Percentiles rank a stretch among this genome's conserved stretches.
Evolutionary conservation across 2,329 filamentous ascomycete species (phyloP).

Genomic region (Claviceps spartinae): DNA sequence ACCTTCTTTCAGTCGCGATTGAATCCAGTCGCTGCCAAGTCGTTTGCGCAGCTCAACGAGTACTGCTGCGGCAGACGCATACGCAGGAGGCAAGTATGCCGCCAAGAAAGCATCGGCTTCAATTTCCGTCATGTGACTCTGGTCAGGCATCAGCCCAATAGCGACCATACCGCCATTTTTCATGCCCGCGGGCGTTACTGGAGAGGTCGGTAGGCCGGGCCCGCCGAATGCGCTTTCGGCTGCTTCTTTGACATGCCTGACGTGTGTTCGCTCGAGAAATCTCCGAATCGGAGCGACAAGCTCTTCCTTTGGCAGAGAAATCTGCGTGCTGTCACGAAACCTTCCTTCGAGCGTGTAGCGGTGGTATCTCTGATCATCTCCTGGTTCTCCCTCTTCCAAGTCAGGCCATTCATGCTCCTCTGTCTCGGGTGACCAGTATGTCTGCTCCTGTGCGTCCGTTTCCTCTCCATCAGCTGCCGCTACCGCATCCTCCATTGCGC

Average conservation of each 20-base stretch:
- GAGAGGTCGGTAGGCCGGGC: constrained; percentile 58
- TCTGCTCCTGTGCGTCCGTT: constrained; percentile 15
- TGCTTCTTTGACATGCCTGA: constrained; percentile 59
- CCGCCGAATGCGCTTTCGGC: constrained; percentile 70
- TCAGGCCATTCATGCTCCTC: constrained; percentile 9
- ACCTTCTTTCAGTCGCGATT: constrained; percentile 45
- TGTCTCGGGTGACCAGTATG: constrained; percentile 19
- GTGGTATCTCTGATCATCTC: constrained; percentile 45
- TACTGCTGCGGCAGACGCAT: constrained; percentile 52
- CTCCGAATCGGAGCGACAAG: constrained; percentile 57
- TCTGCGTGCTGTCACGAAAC: constrained; percentile 56
- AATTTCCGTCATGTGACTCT: constrained; percentile 57
- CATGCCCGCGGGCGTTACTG: constrained; percentile 49
- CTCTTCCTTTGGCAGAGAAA: constrained; percentile 57
- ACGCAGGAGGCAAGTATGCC: constrained; percentile 55
- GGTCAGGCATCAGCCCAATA: constrained; percentile 49
- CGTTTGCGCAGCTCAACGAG: constrained; percentile 63
- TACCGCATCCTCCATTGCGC: constrained; percentile 16
- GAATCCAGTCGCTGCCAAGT: constrained; percentile 57
- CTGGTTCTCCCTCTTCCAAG: constrained; percentile 18
- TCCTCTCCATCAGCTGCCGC: constrained; percentile 7
- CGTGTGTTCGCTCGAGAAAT: constrained; percentile 53
- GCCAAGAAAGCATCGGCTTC: constrained; percentile 63
- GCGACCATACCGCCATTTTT: constrained; percentile 47
- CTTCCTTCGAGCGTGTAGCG: constrained; percentile 61